phyloP scores from a whole-genome alignment of 2,329 filamentous ascomycete species.

The Aspergillus brasiliensis region DNA sequence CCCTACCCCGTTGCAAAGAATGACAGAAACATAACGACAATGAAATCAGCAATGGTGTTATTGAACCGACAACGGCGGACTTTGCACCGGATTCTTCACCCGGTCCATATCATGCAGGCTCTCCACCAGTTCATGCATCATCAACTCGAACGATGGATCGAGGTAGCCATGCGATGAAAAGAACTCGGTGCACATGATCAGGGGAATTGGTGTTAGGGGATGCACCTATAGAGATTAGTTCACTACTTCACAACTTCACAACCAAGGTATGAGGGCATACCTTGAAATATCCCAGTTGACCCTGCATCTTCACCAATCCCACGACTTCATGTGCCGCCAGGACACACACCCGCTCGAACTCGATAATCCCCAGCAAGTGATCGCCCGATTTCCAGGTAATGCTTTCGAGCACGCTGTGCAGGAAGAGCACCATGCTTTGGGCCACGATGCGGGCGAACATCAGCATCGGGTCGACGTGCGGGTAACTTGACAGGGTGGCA shows the following conservation, averaged over 20 bases:
- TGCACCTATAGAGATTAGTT: slow-evolving; percentile 14
- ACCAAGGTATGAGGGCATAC: neutral
- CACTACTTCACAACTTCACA: neutral
- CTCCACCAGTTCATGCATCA: slow-evolving; percentile 19
- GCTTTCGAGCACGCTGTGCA: slow-evolving; percentile 23
- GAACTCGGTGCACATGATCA: slow-evolving; percentile 25
- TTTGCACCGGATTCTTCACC: slow-evolving; percentile 20
- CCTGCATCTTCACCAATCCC: slow-evolving; percentile 20
- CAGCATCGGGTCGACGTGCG: slow-evolving; percentile 21
- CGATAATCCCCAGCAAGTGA: slow-evolving; percentile 20
- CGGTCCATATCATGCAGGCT: slow-evolving; percentile 22
- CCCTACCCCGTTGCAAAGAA: neutral
- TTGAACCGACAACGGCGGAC: slow-evolving; percentile 8
- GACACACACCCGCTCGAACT: slow-evolving; percentile 22
- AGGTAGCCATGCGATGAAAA: slow-evolving; percentile 22
- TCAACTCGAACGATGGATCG: slow-evolving; percentile 19
- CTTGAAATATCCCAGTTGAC: slow-evolving; percentile 24
- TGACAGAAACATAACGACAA: neutral
- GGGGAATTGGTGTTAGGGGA: slow-evolving; percentile 22
- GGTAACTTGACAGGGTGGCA: slow-evolving; percentile 12
- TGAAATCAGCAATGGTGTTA: neutral
- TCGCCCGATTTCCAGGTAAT: slow-evolving; percentile 24
- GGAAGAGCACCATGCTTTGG: slow-evolving; percentile 21
- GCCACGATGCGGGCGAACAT: slow-evolving; percentile 22
- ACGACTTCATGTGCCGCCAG: slow-evolving; percentile 24